Base-by-base conservation (phyloP, 179 eudicot species). In the Carnegiea gigantea region DNA sequence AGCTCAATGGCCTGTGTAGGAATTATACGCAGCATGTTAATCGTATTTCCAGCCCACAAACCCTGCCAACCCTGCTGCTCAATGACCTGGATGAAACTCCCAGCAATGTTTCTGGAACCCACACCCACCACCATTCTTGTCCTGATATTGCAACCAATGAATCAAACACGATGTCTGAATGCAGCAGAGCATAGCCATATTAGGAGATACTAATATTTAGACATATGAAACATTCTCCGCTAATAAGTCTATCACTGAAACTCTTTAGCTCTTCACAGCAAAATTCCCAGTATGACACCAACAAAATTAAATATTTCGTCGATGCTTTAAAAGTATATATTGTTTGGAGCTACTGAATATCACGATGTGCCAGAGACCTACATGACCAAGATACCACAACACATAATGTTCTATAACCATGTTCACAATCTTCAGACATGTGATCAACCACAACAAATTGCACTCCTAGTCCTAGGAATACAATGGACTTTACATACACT, bases 71-170 rank as follows among this genome's bases (percentile, higher is more conserved):
- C 99, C 73, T 92, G 93, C 62, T 92, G 88, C 85, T 94, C 88
- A 60, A 95, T 75, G 64, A 95, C 94, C 84, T 95, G 90, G 15
- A 88, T 51, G 77, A 95, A 95, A 87, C 95, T 95, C 73, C 95
- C 97, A 60, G 86, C 59, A 36, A 95, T 95, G 71, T 81, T 86
- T 90, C 79, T 95, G 20, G 99, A 88, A 49, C 99, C 99, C 86
- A 95, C 92, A 78, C 99, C 99, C 81, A 95, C 99, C 70, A 95
- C 92, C 99, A 95, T 95, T 88, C 99, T 92, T 23, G 99, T 95
- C 94, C 99, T 95, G 91, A 85, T 67, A 77, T 82, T n/a, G 77
- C 49, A 77, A 86, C 43, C 67, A 70, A 72, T 44, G 73, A 73
- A 78, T 77, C 43, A 82, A 77, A 70, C 77, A 80, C 33, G 76